Conservation (phyloP, 768 basidiomycete genomes). For the Leccinum broughii region DNA sequence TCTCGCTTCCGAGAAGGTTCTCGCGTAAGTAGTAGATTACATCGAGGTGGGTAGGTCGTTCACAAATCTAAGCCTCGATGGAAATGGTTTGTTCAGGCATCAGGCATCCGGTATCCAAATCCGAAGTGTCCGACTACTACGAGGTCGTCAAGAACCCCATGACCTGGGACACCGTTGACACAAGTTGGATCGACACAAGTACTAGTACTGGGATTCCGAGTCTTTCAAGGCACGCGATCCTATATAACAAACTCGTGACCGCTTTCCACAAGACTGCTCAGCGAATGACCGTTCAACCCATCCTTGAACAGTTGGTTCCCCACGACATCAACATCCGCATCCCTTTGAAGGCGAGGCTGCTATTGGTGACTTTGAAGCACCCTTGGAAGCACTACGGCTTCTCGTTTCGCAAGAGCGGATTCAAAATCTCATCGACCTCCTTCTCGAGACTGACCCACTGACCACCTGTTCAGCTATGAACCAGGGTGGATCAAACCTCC, state of each 20-base stretch:
- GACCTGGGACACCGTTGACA: constrained; percentile 83
- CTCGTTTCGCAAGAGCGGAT: constrained; percentile 55
- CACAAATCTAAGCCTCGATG: constrained; percentile 57
- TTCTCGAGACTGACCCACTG: constrained; percentile 59
- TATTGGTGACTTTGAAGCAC: constrained; percentile 56
- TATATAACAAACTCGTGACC: constrained; percentile 79
- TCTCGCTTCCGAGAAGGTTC: constrained; percentile 67
- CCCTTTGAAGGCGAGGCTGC: constrained; percentile 6
- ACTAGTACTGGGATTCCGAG: constrained; percentile 71
- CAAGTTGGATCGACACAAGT: constrained; percentile 67
- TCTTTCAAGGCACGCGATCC: constrained; percentile 82
- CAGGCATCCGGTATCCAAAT: constrained; percentile 75
- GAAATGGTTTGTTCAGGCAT: constrained; percentile 60
- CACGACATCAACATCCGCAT: constrained; percentile 18
- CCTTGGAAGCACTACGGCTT: constrained; percentile 54
- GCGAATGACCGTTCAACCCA: constrained; percentile 6
- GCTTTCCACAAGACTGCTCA: constrained; percentile 65
- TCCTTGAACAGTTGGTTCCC: constrained; percentile 33
- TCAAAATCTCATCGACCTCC: constrained; percentile 51
- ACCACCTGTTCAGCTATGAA: constrained; percentile 66
- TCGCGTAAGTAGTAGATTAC: constrained; percentile 50
- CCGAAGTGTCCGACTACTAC: constrained; percentile 88
- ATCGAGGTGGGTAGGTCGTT: constrained; percentile 1
- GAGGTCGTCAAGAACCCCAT: constrained; percentile 84
- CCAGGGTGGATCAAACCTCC: constrained; percentile 61